Base-by-base conservation (phyloP, 805 yeast species). In the Wickerhamomyces rabaulensis region DNA sequence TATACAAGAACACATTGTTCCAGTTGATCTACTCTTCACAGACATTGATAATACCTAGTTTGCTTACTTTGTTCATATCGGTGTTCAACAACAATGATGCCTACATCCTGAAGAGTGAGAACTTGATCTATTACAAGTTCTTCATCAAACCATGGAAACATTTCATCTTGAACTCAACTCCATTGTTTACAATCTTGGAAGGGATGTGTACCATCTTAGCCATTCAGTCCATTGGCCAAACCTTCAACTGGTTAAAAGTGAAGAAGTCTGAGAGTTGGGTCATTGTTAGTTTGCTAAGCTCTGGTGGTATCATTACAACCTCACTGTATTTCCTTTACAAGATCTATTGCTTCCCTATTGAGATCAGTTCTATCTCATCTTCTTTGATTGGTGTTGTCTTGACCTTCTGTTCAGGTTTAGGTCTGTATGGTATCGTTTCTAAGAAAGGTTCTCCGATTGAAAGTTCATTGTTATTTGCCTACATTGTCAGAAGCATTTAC, bases 201-300 rank as follows among this genome's bases (percentile, higher is more conserved):
- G 99, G 99, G 2, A 83, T 94, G 56, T 95, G 97, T 65, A 82
- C 97, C 1, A 76, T 94, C 22, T 71, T 94, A 47, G 82, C 89
- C n/a, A 89, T 94, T 50, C 99, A 94, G 68, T 87, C 96, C 13
- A 76, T 87, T 38, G 97, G 98, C 9, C 90, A 90, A 57, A 80
- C 87, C 9, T 75, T 87, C 44, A 75, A 78, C 51, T 84, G 91
- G 84, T 68, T 88, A 40, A 78, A 82, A 20, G 63, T 64, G 10
- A 50, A 74, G 47, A 79, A 78, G 52, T 80, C 89, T 6, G 96
- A 90, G 57, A 60, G 57, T 36, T 87, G 95, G 91, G 77, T 87
- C 42, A 82, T 92, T 35, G 76, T 83, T 1, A 80, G 85, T 47
- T 74, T 94, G 39, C 66, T 88, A 40, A 70, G 80, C 1, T 79